A percentile compares a stretch with the other conserved stretches of the same genome.
Evolutionary conservation across 2,329 filamentous ascomycete genomes (phyloP).

Genomic region (Pezicula neosporulosa): DNA sequence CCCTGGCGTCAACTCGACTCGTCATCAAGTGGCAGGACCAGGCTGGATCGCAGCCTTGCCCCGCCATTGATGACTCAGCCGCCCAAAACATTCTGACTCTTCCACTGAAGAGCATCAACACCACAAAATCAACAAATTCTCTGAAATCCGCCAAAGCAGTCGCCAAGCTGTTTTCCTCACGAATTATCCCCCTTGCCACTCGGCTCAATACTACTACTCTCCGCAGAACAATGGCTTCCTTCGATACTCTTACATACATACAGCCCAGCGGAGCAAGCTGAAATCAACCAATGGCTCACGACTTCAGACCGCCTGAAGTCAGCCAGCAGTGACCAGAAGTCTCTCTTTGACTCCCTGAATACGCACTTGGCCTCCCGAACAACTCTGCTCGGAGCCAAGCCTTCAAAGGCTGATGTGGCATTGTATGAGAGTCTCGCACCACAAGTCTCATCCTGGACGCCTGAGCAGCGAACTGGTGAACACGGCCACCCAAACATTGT

Average conservation of each 20-base stretch:
- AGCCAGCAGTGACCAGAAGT: conserved; percentile 47
- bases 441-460: conserved; percentile 72
- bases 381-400: conserved; percentile 85
- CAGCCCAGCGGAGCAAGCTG: conserved; percentile 74
- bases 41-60: no score
- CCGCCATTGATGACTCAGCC: no score
- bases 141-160: conserved; percentile 5
- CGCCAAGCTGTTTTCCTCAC: conserved; percentile 27
- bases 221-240: conserved; percentile 60
- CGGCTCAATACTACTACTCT: conserved; percentile 33
- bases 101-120: conserved; percentile 1
- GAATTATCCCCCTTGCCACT: conserved; percentile 21
- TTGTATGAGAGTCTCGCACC: conserved; percentile 78
- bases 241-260: conserved; percentile 67
- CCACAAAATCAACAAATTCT: not conserved
- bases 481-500: conserved; percentile 88
- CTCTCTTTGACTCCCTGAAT: conserved; percentile 78
- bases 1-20: no score
- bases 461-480: conserved; percentile 86
- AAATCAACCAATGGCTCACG: conserved; percentile 86
- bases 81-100: not conserved
- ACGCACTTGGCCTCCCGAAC: conserved; percentile 83
- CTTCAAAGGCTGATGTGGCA: conserved; percentile 81
- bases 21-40: no score
- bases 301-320: conserved; percentile 68